phyloP scores from a whole-genome alignment of 1,284 basidiomycete genomes.

The Exobasidium cylindrosporum region DNA sequence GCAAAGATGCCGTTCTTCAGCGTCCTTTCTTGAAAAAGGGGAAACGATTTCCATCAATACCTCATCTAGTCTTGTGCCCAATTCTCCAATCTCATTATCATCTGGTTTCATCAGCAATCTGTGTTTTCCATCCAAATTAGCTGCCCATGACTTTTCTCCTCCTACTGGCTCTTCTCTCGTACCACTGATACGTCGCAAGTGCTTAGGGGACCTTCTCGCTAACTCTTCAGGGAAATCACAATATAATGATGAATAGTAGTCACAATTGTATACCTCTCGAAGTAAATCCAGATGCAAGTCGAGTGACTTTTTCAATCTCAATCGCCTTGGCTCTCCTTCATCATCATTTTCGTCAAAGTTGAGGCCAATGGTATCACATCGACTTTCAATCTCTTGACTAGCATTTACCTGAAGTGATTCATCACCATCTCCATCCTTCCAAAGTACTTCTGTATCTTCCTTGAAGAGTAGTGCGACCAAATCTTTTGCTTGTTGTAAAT shows the following conservation, averaged over 20 bases:
- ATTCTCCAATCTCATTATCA: constrained; percentile 26
- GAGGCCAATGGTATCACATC: background rate
- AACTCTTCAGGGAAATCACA: constrained; percentile 52
- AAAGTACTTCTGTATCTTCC: background rate
- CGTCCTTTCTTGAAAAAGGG: constrained; percentile 36
- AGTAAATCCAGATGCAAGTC: constrained; percentile 47
- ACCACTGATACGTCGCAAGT: constrained; percentile 2
- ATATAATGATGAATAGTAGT: constrained; percentile 47
- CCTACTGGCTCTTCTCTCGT: constrained; percentile 3
- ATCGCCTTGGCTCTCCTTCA: background rate
- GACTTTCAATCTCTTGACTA: background rate
- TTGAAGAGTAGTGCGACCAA: constrained; percentile 11
- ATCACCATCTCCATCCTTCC: background rate
- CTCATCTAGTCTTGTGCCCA: constrained; percentile 29
- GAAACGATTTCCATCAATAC: constrained; percentile 28
- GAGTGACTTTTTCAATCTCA: constrained; percentile 36
- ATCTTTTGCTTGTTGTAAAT: constrained; percentile 36
- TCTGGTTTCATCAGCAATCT: constrained; percentile 29
- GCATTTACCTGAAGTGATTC: background rate
- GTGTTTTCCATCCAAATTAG: constrained; percentile 41
- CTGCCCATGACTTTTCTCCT: constrained; percentile 33
- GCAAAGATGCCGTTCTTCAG: constrained; percentile 45
- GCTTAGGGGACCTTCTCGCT: constrained; percentile 18
- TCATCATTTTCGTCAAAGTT: constrained; percentile 9
- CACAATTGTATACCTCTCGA: constrained; percentile 45